phyloP scores from a whole-genome alignment of 2,329 filamentous ascomycete genomes.

The Rutstroemia sp. region DNA sequence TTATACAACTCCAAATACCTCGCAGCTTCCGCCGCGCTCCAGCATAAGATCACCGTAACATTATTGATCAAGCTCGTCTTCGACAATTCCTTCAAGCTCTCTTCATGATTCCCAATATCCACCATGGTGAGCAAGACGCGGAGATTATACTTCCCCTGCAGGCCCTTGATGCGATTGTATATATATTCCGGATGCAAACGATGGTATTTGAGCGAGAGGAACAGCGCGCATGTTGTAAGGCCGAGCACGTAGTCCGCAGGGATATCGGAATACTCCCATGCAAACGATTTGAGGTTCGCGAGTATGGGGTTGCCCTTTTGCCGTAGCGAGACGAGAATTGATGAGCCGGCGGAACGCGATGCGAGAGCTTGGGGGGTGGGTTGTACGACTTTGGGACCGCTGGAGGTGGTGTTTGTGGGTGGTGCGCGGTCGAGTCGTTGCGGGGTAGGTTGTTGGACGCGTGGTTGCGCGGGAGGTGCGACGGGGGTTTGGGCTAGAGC shows the following conservation, averaged over 20 bases:
- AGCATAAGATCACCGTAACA: conserved; percentile 84
- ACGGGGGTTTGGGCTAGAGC: conserved; percentile 44
- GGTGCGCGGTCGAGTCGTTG: conserved; percentile 47
- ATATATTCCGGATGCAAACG: conserved; percentile 96
- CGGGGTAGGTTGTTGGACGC: conserved; percentile 32
- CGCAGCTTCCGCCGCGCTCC: conserved; percentile 88
- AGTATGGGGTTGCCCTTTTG: conserved; percentile 95
- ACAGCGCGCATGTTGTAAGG: conserved; percentile 80
- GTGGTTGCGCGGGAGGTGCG: conserved; percentile 17
- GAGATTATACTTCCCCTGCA: conserved; percentile 80
- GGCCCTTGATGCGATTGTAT: conserved; percentile 79
- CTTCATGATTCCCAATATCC: conserved; percentile 91
- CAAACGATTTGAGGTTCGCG: conserved; percentile 69
- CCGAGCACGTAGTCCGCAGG: conserved; percentile 89
- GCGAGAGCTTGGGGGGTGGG: conserved; percentile 83
- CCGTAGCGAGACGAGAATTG: conserved; percentile 82
- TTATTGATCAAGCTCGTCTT: conserved; percentile 93
- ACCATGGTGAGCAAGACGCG: conserved; percentile 86
- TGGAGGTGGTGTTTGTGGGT: conserved; percentile 24
- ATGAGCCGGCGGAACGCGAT: conserved; percentile 55
- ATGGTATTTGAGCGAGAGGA: conserved; percentile 94
- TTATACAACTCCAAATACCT: conserved; percentile 95
- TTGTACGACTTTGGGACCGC: conserved; percentile 61
- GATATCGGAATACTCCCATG: conserved; percentile 98
- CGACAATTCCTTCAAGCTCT: conserved; percentile 78